Conservation (phyloP, 495 filamentous ascomycete species). For the Neurospora sp. region DNA sequence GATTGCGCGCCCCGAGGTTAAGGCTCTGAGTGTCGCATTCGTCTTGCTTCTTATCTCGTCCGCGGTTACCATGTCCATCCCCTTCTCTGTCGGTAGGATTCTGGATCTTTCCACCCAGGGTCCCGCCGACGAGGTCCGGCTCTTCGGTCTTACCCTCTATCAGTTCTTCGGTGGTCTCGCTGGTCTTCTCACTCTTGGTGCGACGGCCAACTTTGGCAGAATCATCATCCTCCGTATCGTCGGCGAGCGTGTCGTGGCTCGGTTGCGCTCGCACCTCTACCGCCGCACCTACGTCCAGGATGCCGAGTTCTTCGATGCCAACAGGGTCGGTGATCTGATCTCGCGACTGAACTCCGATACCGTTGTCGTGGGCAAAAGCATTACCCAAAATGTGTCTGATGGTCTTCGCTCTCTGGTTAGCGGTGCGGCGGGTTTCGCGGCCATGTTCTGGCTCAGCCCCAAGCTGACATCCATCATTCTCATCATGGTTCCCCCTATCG, state of each 20-base stretch:
- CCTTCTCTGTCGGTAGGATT: conserved; percentile 91
- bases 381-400: conserved; percentile 95
- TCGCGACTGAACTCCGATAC: conserved; percentile 92
- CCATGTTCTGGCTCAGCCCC: conserved; percentile 89
- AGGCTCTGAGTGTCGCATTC: conserved; percentile 70
- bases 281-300: conserved; percentile 85
- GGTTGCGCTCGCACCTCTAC: conserved; percentile 82
- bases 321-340: conserved; percentile 90
- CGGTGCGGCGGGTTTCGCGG: conserved; percentile 72
- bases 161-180: conserved; percentile 34
- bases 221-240: conserved; percentile 92
- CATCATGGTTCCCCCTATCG: conserved; percentile 84
- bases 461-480: conserved; percentile 81
- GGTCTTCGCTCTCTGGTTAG: conserved; percentile 81
- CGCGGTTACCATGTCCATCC: conserved; percentile 84
- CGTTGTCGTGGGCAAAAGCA: conserved; percentile 94
- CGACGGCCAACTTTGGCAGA: conserved; percentile 78
- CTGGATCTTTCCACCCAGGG: conserved; percentile 53
- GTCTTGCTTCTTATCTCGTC: conserved; percentile 79
- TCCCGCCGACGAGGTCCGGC: conserved; percentile 19
- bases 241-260: conserved; percentile 85
- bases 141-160: conserved; percentile 24
- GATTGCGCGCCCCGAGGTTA: conserved; percentile 78
- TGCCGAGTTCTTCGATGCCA: conserved; percentile 98
- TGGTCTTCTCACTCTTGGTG: conserved; percentile 22